Conservation (phyloP, 345 rosid species). For the Linum usitatissimum region DNA sequence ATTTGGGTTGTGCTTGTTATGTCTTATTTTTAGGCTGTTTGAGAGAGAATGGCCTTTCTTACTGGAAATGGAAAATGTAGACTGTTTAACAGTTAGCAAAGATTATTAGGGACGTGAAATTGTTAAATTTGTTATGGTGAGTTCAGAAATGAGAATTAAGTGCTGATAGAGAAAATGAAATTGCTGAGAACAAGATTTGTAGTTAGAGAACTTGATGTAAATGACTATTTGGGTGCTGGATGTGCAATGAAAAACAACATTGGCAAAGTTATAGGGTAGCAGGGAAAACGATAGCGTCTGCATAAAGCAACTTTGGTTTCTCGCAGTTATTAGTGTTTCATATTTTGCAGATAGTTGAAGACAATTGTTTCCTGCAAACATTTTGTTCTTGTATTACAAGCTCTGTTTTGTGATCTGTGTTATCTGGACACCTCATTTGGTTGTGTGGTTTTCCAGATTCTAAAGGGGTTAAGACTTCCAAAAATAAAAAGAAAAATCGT, state of each 20-base stretch:
- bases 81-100: neutral
- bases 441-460: constrained; percentile 43
- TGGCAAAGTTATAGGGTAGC: neutral
- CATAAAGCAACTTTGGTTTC: neutral
- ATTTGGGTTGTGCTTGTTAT: no score
- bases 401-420: neutral
- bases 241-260: neutral
- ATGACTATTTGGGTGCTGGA: no score
- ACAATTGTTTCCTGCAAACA: neutral
- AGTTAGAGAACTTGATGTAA: no score
- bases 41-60: no score
- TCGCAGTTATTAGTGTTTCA: neutral
- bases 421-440: neutral
- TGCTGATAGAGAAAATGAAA: no score
- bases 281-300: neutral
- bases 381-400: neutral
- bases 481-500: constrained; percentile 56
- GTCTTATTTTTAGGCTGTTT: no score
- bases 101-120: neutral
- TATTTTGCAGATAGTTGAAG: constrained; percentile 3
- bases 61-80: neutral
- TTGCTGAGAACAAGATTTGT: no score
- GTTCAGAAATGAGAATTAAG: no score
- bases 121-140: no score
- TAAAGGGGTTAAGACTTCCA: constrained; percentile 42